These are phyloP conservation scores for Parasarocladium wereldwijsianum DNA, from an alignment of 2,329 filamentous ascomycete species.

Conservation along the genomic window DNA sequence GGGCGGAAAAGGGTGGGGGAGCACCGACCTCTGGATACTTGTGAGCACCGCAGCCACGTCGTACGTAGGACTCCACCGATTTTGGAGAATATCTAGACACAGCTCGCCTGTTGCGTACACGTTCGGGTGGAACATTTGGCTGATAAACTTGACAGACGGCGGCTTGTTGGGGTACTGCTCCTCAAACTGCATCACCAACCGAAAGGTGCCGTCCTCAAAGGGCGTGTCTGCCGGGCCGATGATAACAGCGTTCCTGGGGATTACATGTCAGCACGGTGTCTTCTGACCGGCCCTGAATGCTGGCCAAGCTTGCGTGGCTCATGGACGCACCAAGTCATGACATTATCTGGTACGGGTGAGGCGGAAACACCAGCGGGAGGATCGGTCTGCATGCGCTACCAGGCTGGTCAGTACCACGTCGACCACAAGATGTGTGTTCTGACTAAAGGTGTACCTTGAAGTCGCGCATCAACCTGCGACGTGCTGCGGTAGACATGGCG, in stretches of 20 bases:
- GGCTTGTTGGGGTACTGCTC: conserved; percentile 99
- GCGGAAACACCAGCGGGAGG: conserved; percentile 93
- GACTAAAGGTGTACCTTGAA: conserved; percentile 67
- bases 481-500: conserved; percentile 73
- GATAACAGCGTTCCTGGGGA: conserved; percentile 87
- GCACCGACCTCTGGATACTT: conserved; percentile 98
- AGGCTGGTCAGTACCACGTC: conserved; percentile 6
- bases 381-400: conserved; percentile 95
- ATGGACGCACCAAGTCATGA: conserved; percentile 74
- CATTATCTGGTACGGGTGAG: conserved; percentile 88
- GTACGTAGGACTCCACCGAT: conserved; percentile 96
- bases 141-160: conserved; percentile 95
- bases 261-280: conserved; percentile 1
- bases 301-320: background rate
- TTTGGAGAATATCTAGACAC: conserved; percentile 92
- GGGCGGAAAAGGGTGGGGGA: no score
- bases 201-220: conserved; percentile 95
- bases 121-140: conserved; percentile 98
- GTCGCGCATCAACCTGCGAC: conserved; percentile 94
- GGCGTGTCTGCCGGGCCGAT: conserved; percentile 94
- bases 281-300: background rate
- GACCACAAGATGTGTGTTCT: conserved; percentile 4
- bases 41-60: conserved; percentile 95
- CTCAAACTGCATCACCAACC: conserved; percentile 97
- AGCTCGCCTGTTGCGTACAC: conserved; percentile 95